Evolutionary conservation across 129 eudicot genomes (phyloP).

Genomic region (Cynara cardunculus): DNA sequence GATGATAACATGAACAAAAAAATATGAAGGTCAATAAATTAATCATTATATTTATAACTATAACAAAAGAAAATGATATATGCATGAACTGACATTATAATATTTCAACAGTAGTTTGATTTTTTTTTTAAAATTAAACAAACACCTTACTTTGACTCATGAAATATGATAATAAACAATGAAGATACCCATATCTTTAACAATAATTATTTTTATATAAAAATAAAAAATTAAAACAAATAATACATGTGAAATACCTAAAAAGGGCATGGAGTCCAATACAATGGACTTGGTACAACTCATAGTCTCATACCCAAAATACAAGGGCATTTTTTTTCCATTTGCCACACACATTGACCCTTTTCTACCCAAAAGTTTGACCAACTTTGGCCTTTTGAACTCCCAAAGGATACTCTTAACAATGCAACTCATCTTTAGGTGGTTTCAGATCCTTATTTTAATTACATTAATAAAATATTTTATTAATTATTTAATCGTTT

Average conservation of each 20-base stretch:
- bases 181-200: background rate
- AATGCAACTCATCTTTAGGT: background rate
- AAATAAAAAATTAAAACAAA: background rate
- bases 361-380: background rate
- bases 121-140: background rate
- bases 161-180: background rate
- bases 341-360: background rate
- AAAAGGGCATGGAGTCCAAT: background rate
- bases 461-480: background rate
- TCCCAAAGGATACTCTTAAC: background rate
- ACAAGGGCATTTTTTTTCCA: background rate
- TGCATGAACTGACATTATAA: no score
- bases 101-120: no score
- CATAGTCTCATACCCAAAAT: background rate
- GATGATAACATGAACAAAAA: no score
- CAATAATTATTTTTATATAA: background rate
- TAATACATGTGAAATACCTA: background rate
- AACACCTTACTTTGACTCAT: background rate
- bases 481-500: background rate
- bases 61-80: no score
- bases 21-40: no score
- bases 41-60: no score
- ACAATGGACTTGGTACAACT: background rate
- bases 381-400: background rate
- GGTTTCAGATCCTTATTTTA: background rate